phyloP scores from a whole-genome alignment of 352 stramenopile species.

The Phytopythium cucurbitacearum region DNA sequence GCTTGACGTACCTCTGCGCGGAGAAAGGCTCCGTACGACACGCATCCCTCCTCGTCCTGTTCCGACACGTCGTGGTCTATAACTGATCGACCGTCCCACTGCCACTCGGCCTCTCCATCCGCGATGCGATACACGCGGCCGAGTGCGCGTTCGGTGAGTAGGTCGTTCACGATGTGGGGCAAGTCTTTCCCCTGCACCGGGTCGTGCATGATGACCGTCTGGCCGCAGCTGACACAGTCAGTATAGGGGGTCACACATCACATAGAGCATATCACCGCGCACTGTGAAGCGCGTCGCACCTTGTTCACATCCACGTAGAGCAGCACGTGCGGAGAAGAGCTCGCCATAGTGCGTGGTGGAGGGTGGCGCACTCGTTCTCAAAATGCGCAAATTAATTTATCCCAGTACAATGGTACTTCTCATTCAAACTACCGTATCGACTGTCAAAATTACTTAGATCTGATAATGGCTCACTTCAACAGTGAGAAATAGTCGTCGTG shows the following conservation, averaged over 20 bases:
- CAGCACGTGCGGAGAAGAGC: slow-evolving; percentile 38
- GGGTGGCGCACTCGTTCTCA: too few species aligned
- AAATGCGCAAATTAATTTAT: background rate
- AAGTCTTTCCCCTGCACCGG: slow-evolving; percentile 74
- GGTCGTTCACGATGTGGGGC: slow-evolving; percentile 67
- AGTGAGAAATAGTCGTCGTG: too few species aligned
- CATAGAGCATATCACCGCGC: background rate
- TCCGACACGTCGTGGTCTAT: slow-evolving; percentile 5
- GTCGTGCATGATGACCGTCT: slow-evolving; percentile 85
- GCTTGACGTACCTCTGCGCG: slow-evolving; percentile 33
- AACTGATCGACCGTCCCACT: slow-evolving; percentile 35
- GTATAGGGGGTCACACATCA: background rate
- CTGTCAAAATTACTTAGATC: background rate
- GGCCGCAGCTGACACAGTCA: background rate
- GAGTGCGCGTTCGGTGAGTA: slow-evolving; percentile 56
- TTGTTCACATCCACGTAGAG: slow-evolving; percentile 86
- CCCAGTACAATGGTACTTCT: background rate
- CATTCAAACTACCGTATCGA: background rate
- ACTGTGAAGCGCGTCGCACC: slow-evolving; percentile 15
- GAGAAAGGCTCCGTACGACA: slow-evolving; percentile 66
- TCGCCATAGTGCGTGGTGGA: background rate
- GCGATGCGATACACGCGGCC: slow-evolving; percentile 14
- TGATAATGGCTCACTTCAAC: background rate
- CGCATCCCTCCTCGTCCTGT: slow-evolving; percentile 2
- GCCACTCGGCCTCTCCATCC: slow-evolving; percentile 27